phyloP scores from a whole-genome alignment of 495 filamentous ascomycete species.

The Trichoderma orchidacearum region DNA sequence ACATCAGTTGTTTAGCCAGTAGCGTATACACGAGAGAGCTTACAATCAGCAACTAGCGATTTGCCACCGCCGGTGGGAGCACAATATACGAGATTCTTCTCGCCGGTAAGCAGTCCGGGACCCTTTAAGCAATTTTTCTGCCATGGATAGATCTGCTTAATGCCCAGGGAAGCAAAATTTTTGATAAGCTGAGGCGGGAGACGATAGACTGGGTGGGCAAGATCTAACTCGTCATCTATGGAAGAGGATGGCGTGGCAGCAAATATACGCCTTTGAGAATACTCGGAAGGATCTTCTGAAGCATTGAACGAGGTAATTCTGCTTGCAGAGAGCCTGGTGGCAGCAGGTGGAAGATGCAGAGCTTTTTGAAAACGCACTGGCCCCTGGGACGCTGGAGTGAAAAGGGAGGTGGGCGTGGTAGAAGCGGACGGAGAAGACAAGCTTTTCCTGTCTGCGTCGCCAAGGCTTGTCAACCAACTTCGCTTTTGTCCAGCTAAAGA shows the following conservation, averaged over 20 bases:
- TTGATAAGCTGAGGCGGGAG: conserved; percentile 44
- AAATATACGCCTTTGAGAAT: conserved; percentile 28
- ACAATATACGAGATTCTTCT: conserved; percentile 64
- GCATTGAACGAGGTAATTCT: conserved; percentile 12
- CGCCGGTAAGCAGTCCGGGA: conserved; percentile 49
- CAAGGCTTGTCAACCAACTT: background rate
- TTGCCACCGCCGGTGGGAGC: conserved; percentile 81
- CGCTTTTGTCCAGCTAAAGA: conserved; percentile 1
- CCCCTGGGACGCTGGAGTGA: conserved; percentile 7
- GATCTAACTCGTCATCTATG: conserved; percentile 44
- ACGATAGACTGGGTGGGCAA: conserved; percentile 52
- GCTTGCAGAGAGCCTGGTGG: conserved; percentile 20
- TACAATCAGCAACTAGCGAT: conserved; percentile 54
- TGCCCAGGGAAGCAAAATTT: conserved; percentile 52
- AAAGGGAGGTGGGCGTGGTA: background rate
- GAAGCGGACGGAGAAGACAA: background rate
- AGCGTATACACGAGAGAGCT: background rate
- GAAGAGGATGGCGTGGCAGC: conserved; percentile 35
- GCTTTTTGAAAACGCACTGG: conserved; percentile 10
- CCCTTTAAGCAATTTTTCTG: conserved; percentile 66
- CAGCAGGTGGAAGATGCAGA: conserved; percentile 8
- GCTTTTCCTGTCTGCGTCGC: background rate
- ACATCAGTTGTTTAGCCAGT: conserved; percentile 2
- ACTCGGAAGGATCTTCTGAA: conserved; percentile 19
- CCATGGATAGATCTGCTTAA: conserved; percentile 66